A percentile compares a stretch with the other conserved stretches of the same genome.
These are phyloP conservation scores for Ricinus communis DNA, from an alignment of 345 rosid species.

Conservation along the genomic window DNA sequence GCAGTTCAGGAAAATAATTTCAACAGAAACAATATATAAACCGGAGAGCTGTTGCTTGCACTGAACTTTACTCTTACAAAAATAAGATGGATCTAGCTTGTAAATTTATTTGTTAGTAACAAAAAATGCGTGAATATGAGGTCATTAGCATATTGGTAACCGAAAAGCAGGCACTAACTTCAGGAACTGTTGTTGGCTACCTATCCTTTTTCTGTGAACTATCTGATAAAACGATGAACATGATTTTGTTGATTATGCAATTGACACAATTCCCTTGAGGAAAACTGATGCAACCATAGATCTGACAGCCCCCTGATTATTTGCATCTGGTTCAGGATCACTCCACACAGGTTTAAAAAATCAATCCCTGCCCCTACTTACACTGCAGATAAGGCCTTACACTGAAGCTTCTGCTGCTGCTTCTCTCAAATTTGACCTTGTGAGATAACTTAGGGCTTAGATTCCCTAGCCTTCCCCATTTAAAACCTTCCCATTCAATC, in stretches of 20 bases:
- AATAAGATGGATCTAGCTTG: neutral
- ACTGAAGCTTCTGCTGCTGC: neutral
- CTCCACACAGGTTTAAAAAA: neutral
- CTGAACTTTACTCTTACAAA: too few relatives aligned
- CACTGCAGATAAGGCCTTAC: neutral
- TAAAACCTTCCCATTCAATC: neutral
- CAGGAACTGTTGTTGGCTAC: too few relatives aligned
- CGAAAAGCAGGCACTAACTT: too few relatives aligned
- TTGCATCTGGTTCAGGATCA: neutral
- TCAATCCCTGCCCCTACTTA: neutral
- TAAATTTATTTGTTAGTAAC: neutral
- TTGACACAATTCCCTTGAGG: neutral
- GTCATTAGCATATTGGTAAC: neutral
- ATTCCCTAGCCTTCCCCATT: neutral
- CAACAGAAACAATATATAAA: too few relatives aligned
- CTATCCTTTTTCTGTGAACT: too few relatives aligned
- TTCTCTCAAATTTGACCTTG: neutral
- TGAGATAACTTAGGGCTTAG: neutral
- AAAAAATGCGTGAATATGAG: neutral
- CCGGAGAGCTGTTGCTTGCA: too few relatives aligned
- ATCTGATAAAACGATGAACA: neutral
- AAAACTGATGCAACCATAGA: too few relatives aligned
- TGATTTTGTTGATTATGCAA: neutral
- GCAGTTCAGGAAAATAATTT: too few relatives aligned
- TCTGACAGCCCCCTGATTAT: too few relatives aligned